Conservation (phyloP, 2,329 filamentous ascomycete genomes). For the Cladosporium colombiae region DNA sequence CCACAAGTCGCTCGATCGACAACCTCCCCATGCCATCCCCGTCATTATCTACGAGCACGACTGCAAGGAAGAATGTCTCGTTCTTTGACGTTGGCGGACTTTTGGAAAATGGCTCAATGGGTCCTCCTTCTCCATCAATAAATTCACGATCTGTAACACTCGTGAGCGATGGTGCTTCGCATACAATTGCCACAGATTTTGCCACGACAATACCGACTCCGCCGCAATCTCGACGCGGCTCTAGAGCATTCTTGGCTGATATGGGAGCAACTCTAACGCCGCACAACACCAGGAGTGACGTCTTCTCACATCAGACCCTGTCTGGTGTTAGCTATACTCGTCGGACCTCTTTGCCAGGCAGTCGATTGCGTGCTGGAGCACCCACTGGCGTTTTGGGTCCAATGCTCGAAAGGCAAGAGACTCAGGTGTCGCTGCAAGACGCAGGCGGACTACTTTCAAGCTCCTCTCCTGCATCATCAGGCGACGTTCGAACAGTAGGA, state of each 20-base stretch:
- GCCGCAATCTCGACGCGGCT: constrained; percentile 31
- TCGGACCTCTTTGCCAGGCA: constrained; percentile 5
- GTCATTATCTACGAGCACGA: constrained; percentile 20
- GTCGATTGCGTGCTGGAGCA: constrained; percentile 19
- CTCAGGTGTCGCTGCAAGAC: constrained; percentile 35
- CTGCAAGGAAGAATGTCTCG: constrained; percentile 53
- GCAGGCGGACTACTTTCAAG: constrained; percentile 32
- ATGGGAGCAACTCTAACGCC: constrained; percentile 34
- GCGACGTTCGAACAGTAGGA: constrained; percentile 2
- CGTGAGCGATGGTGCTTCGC: constrained; percentile 51
- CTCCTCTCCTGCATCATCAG: background rate
- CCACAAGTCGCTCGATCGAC: background rate
- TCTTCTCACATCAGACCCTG: background rate
- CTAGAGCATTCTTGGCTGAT: constrained; percentile 35
- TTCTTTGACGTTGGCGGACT: constrained; percentile 86
- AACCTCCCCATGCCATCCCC: constrained; percentile 22
- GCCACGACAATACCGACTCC: constrained; percentile 28
- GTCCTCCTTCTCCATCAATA: constrained; percentile 28
- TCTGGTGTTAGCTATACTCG: background rate
- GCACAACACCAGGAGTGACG: constrained; percentile 1
- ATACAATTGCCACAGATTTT: constrained; percentile 46
- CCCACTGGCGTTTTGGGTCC: constrained; percentile 33
- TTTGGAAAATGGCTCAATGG: constrained; percentile 54
- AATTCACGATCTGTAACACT: constrained; percentile 58
- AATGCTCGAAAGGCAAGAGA: constrained; percentile 33